phyloP scores from a whole-genome alignment of 768 basidiomycete genomes.

The Pulveroboletus sp. region DNA sequence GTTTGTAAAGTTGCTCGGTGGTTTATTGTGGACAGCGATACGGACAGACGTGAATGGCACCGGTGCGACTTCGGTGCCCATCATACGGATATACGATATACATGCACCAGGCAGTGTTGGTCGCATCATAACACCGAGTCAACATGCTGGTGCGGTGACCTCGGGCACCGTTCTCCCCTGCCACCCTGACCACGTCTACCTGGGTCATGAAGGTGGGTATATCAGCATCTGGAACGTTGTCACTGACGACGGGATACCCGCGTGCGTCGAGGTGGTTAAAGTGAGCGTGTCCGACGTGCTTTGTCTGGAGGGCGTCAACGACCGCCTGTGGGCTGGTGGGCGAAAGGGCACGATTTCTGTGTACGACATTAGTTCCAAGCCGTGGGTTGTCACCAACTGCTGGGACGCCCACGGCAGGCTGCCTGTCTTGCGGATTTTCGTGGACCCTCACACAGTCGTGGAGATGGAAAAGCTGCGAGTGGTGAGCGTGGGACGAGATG shows the following conservation, averaged over 20 bases:
- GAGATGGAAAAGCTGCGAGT: constrained; percentile 65
- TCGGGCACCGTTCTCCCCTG: constrained; percentile 73
- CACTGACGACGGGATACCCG: constrained; percentile 51
- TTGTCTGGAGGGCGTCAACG: constrained; percentile 77
- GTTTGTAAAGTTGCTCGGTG: constrained; percentile 69
- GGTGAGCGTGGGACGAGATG: constrained; percentile 71
- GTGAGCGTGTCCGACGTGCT: constrained; percentile 79
- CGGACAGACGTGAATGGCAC: constrained; percentile 47
- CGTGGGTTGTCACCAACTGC: constrained; percentile 83
- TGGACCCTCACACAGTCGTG: constrained; percentile 74
- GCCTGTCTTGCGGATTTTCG: constrained; percentile 58
- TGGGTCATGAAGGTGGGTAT: constrained; percentile 91
- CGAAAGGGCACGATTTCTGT: constrained; percentile 77
- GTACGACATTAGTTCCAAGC: constrained; percentile 67
- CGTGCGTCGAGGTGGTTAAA: constrained; percentile 72
- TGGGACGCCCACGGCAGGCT: constrained; percentile 78
- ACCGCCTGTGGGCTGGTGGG: constrained; percentile 83
- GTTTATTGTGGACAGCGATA: constrained; percentile 79
- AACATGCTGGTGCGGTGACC: constrained; percentile 78
- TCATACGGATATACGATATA: constrained; percentile 78
- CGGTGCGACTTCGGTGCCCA: constrained; percentile 49
- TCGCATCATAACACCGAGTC: constrained; percentile 53
- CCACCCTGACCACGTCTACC: constrained; percentile 60
- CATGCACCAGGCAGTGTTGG: constrained; percentile 54
- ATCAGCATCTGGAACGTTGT: constrained; percentile 75